Evolutionary conservation across 1,139 yeast genomes (phyloP), one percentile per base, ranked within the genome.

Genomic region (Blastobotrys serpentis): DNA sequence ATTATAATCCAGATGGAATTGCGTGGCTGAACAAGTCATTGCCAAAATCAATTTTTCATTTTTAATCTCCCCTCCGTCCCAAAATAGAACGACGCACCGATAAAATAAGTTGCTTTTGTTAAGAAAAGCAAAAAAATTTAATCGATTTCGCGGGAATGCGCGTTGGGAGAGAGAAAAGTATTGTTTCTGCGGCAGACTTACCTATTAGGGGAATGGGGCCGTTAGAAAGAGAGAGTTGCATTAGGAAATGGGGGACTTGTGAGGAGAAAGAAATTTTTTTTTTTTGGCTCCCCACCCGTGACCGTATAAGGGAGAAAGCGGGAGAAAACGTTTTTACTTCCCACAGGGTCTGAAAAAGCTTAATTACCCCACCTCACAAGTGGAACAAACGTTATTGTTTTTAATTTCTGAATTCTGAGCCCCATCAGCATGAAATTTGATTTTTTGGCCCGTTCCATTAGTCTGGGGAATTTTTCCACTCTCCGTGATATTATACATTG

Each of bases 401-500:
- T 14, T 11, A 30, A 11, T 30, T 30, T 30, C n/a, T 6, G 16
- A 30, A n/a, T n/a, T n/a, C n/a, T n/a, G 13, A 11, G 34, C 13
- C 34, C 6, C 34, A 30, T 13, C 16, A 7, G 13, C 34, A 30
- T 11, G n/a, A n/a, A n/a, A n/a, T n/a, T n/a, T n/a, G n/a, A n/a
- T n/a, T n/a, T n/a, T n/a, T n/a, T n/a, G n/a, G n/a, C n/a, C n/a
- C n/a, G n/a, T n/a, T n/a, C n/a, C n/a, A n/a, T n/a, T n/a, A n/a
- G n/a, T n/a, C n/a, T n/a, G n/a, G n/a, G n/a, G n/a, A n/a, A 30
- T 30, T 6, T 7, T 30, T 14, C 26, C 26, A 23, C 26, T 6
- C 8, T 10, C 26, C 26, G 26, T 36, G 40, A 36, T 36, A 36
- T 36, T 3, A 18, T 36, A 36, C 40, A 36, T 33, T 7, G 10